phyloP scores from a whole-genome alignment of 495 filamentous ascomycete species.

The Penicillium salamii region DNA sequence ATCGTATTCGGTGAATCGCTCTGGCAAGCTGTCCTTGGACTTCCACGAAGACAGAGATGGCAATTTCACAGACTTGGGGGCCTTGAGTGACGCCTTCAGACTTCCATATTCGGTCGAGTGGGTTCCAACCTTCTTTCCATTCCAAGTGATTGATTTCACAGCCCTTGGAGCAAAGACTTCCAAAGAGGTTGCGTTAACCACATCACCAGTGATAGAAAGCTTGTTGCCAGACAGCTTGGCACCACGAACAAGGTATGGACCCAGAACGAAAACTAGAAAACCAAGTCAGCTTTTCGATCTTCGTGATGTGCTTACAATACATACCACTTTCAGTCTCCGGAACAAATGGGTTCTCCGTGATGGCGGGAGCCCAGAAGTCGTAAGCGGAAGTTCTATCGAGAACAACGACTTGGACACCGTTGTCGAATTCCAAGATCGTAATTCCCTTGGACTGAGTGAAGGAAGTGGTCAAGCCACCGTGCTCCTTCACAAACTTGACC shows the following conservation, averaged over 20 bases:
- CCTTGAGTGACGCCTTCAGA: constrained; percentile 46
- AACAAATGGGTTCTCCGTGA: constrained; percentile 49
- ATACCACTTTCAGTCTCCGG: constrained; percentile 43
- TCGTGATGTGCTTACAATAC: constrained; percentile 1
- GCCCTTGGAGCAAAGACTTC: constrained; percentile 58
- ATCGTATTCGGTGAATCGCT: constrained; percentile 57
- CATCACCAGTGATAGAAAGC: constrained; percentile 60
- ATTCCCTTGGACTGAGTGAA: constrained; percentile 47
- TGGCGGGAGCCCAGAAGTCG: constrained; percentile 54
- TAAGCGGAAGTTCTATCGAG: constrained; percentile 53
- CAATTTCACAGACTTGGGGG: constrained; percentile 40
- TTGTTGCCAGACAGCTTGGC: constrained; percentile 45
- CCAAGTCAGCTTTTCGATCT: not conserved
- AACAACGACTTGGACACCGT: constrained; percentile 44
- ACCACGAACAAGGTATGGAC: constrained; percentile 65
- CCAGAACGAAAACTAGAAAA: constrained; percentile 52
- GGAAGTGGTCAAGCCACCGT: constrained; percentile 32
- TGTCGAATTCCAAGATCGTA: constrained; percentile 42
- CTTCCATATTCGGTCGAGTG: constrained; percentile 44
- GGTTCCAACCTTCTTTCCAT: constrained; percentile 42
- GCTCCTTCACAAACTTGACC: constrained; percentile 34
- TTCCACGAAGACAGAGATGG: constrained; percentile 62
- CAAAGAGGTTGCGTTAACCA: constrained; percentile 57
- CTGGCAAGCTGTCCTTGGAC: constrained; percentile 65
- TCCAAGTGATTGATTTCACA: constrained; percentile 53